Percentiles rank a stretch among this genome's conserved stretches.
These are phyloP conservation scores for Neostapfia colusana DNA, from an alignment of 176 grass and related monocot species.

Conservation along the genomic window DNA sequence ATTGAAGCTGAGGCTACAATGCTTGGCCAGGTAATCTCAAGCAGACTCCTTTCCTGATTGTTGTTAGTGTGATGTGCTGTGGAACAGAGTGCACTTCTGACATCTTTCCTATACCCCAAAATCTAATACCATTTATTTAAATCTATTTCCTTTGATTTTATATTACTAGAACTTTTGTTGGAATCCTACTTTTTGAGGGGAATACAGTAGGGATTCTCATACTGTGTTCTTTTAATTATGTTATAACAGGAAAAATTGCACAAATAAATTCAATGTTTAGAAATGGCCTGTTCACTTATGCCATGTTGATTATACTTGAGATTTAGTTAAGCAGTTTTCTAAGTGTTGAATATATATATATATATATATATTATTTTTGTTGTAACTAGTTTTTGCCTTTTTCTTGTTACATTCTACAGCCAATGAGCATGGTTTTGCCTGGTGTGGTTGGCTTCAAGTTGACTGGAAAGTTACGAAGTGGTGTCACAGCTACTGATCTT, in stretches of 20 bases:
- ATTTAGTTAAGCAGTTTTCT: slow-evolving; percentile 5
- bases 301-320: not conserved
- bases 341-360: not conserved
- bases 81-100: not conserved
- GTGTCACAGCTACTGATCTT: slow-evolving; percentile 87
- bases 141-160: not conserved
- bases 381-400: slow-evolving; percentile 4
- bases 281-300: not conserved
- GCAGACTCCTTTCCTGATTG: not conserved
- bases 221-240: too few species aligned
- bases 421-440: slow-evolving; percentile 98
- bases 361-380: not conserved
- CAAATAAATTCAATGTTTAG: not conserved
- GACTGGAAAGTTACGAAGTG: slow-evolving; percentile 63
- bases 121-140: not conserved
- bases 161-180: slow-evolving; percentile 1
- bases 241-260: not conserved
- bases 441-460: slow-evolving; percentile 91
- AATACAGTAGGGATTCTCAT: too few species aligned
- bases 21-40: slow-evolving; percentile 84
- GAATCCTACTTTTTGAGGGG: not conserved
- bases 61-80: not conserved
- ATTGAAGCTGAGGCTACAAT: slow-evolving; percentile 94
- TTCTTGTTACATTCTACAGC: slow-evolving; percentile 49
- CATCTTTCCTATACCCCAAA: slow-evolving; percentile 1